phyloP scores from a whole-genome alignment of 345 rosid genomes.

The Aegle marmelos region DNA sequence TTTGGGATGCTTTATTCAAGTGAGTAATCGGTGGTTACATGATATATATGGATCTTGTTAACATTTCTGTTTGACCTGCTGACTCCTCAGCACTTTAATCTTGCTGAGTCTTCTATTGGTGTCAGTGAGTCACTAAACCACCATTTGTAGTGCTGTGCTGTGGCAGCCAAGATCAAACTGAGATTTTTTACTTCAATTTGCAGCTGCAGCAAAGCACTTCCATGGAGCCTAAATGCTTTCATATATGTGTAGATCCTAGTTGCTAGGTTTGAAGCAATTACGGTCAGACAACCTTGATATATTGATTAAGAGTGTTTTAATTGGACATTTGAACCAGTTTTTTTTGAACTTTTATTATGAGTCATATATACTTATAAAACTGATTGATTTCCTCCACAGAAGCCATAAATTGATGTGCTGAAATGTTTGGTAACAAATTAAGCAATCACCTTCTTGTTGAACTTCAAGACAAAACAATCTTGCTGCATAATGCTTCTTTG shows the following conservation, averaged over 20 bases:
- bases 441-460: background rate
- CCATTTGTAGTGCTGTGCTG: no score
- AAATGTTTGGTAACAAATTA: background rate
- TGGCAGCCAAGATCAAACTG: no score
- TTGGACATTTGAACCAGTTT: background rate
- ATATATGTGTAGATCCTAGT: background rate
- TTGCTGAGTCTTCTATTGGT: background rate
- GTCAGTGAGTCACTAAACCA: background rate
- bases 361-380: no score
- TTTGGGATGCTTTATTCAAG: background rate
- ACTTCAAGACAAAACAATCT: background rate
- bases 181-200: background rate
- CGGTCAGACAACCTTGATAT: background rate
- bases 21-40: background rate
- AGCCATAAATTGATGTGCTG: background rate
- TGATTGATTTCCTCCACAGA: background rate
- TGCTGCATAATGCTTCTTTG: no score
- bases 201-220: no score
- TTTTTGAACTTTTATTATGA: background rate
- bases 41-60: background rate
- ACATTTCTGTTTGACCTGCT: background rate
- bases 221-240: background rate
- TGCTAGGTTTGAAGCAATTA: background rate
- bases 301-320: background rate
- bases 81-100: no score